phyloP scores from a whole-genome alignment of 2,329 filamentous ascomycete species.

The Colletotrichum caudatum region DNA sequence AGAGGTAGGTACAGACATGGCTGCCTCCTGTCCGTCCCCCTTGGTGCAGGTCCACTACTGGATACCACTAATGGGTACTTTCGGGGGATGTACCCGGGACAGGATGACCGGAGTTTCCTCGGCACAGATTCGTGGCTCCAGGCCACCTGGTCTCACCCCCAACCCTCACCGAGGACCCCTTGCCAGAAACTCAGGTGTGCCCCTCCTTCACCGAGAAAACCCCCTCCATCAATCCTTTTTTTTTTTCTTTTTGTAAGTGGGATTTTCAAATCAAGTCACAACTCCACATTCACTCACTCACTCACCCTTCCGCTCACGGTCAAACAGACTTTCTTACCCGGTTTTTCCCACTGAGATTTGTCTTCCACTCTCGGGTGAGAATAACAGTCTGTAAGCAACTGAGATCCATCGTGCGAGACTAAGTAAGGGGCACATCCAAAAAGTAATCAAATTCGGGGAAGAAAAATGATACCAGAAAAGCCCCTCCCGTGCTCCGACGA shows the following conservation, averaged over 20 bases:
- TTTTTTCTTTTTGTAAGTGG: constrained; percentile 32
- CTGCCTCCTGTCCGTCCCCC: constrained; percentile 20
- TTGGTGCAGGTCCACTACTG: constrained; percentile 29
- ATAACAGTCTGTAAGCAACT: not conserved
- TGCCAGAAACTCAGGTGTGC: not conserved
- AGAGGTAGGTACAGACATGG: not conserved
- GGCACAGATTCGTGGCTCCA: not conserved
- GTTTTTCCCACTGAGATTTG: constrained; percentile 2
- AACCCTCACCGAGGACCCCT: constrained; percentile 14
- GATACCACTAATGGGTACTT: constrained; percentile 16
- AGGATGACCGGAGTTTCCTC: constrained; percentile 26
- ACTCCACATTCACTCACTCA: constrained; percentile 7
- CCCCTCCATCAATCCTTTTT: constrained; percentile 28
- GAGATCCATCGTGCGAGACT: not conserved
- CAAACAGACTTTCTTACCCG: not conserved
- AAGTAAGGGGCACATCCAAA: not conserved
- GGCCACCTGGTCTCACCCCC: not conserved
- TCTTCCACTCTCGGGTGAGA: not conserved
- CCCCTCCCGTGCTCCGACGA: constrained; percentile 76
- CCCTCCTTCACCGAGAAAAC: constrained; percentile 43
- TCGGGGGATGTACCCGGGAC: constrained; percentile 11
- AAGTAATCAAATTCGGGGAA: not conserved
- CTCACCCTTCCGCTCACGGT: constrained; percentile 2
- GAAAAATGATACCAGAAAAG: constrained; percentile 61
- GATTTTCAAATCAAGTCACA: constrained; percentile 22